A percentile compares a stretch with the other conserved stretches of the same genome.
Evolutionary conservation across 768 basidiomycete species (phyloP).

Genomic region (Leccinellum rugosiceps): DNA sequence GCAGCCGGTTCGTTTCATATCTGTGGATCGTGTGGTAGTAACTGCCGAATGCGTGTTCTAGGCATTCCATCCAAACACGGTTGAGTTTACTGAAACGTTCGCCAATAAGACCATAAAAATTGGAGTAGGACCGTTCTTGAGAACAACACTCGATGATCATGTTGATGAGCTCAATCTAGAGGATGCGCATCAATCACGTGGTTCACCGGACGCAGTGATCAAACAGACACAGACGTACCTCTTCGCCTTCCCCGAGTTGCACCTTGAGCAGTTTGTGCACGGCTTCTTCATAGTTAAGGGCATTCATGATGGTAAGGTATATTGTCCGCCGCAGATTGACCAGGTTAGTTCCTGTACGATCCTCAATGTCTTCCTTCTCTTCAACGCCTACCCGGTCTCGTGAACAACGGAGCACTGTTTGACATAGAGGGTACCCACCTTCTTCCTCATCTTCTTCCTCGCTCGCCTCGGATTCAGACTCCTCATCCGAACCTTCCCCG

Average conservation of each 20-base stretch:
- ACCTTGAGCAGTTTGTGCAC: slow-evolving; percentile 97
- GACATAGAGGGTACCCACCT: slow-evolving; percentile 34
- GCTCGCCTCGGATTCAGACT: slow-evolving; percentile 61
- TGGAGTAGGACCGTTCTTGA: slow-evolving; percentile 96
- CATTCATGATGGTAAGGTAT: slow-evolving; percentile 99
- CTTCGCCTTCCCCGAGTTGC: slow-evolving; percentile 87
- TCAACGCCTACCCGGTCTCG: slow-evolving; percentile 48
- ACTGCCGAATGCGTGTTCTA: slow-evolving; percentile 81
- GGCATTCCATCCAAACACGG: slow-evolving; percentile 87
- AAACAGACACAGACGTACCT: slow-evolving; percentile 52
- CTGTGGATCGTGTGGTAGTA: slow-evolving; percentile 98
- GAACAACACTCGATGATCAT: slow-evolving; percentile 99
- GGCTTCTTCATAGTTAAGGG: slow-evolving; percentile 96
- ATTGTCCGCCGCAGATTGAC: slow-evolving; percentile 93
- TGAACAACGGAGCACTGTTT: slow-evolving; percentile 27
- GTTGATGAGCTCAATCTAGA: slow-evolving; percentile 91
- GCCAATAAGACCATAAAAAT: slow-evolving; percentile 94
- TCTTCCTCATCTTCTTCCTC: slow-evolving; percentile 67
- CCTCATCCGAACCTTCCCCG: slow-evolving; percentile 79
- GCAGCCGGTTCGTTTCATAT: slow-evolving; percentile 96
- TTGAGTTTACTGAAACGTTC: slow-evolving; percentile 97
- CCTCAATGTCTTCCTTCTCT: slow-evolving; percentile 87
- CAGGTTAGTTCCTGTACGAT: slow-evolving; percentile 91
- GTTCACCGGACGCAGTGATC: neutral
- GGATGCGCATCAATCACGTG: neutral